A percentile compares a stretch with the other conserved stretches of the same genome.
These are phyloP conservation scores for Phaeosphaeria sp. DNA, from an alignment of 2,329 filamentous ascomycete species.

Conservation along the genomic window DNA sequence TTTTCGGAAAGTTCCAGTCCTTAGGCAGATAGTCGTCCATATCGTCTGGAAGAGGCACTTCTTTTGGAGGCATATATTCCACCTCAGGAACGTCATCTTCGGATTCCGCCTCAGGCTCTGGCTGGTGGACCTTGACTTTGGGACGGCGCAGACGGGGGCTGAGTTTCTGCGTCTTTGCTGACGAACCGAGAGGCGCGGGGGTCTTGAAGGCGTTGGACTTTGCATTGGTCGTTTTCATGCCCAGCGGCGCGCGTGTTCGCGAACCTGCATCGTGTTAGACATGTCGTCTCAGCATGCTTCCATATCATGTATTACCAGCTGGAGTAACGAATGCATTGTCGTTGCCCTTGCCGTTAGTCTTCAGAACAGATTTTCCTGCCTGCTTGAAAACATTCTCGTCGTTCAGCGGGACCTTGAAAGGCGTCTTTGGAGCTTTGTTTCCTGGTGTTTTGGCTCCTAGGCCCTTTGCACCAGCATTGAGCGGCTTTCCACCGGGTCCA, in stretches of 20 bases:
- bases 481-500: constrained; percentile 72
- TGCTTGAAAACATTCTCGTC: constrained; percentile 82
- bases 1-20: constrained; percentile 59
- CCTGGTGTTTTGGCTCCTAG: constrained; percentile 80
- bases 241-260: constrained; percentile 79
- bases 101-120: constrained; percentile 60
- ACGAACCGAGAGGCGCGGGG: constrained; percentile 64
- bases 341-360: constrained; percentile 63
- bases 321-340: constrained; percentile 79
- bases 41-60: constrained; percentile 67
- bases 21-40: constrained; percentile 69
- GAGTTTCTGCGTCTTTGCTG: constrained; percentile 70
- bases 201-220: constrained; percentile 76
- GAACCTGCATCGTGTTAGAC: constrained; percentile 12
- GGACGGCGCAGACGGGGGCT: constrained; percentile 63
- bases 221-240: constrained; percentile 95
- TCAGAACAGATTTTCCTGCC: constrained; percentile 66
- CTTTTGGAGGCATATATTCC: constrained; percentile 85
- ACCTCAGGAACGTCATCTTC: constrained; percentile 73
- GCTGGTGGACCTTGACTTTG: constrained; percentile 69
- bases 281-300: constrained; percentile 1
- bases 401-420: constrained; percentile 76
- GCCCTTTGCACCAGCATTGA: constrained; percentile 69
- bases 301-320: constrained; percentile 62
- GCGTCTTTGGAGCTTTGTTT: constrained; percentile 79